Conservation (phyloP, 129 eudicot genomes). For the Dittrichia graveolens region DNA sequence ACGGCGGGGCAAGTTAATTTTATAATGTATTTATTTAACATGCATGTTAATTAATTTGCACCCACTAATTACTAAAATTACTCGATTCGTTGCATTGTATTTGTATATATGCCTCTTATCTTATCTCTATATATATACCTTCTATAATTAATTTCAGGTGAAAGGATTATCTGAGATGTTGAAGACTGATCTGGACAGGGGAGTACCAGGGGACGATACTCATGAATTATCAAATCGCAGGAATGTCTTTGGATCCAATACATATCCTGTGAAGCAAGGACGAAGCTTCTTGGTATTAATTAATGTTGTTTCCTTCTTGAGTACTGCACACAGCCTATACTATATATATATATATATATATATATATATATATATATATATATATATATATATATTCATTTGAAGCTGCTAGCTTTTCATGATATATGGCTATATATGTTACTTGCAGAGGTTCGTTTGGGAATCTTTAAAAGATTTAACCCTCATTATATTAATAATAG, state of each 20-base stretch:
- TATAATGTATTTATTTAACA: not conserved
- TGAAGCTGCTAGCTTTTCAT: constrained; percentile 11
- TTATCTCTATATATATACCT: not conserved
- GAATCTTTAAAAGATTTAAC: constrained; percentile 94
- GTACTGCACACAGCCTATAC: too few species aligned
- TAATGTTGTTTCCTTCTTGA: not conserved
- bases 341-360: too few species aligned
- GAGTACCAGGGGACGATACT: constrained; percentile 51
- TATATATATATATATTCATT: not conserved
- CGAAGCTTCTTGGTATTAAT: constrained; percentile 59
- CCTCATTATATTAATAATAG: constrained; percentile 74
- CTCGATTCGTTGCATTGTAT: not conserved
- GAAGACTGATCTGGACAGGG: constrained; percentile 62
- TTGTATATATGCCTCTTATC: too few species aligned
- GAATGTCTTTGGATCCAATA: constrained; percentile 77
- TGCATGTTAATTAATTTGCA: too few species aligned
- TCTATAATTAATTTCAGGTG: constrained; percentile 56
- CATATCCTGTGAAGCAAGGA: constrained; percentile 86
- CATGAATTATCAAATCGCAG: constrained; percentile 56
- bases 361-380: too few species aligned
- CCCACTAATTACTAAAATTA: too few species aligned
- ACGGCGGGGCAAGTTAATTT: constrained; percentile 77
- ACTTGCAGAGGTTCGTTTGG: constrained; percentile 71
- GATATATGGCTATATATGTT: constrained; percentile 9
- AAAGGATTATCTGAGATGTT: constrained; percentile 65